Evolutionary conservation across 768 basidiomycete species (phyloP), one percentile per base, ranked within the genome.

Genomic region (Gloeopeniophorella convolvens): DNA sequence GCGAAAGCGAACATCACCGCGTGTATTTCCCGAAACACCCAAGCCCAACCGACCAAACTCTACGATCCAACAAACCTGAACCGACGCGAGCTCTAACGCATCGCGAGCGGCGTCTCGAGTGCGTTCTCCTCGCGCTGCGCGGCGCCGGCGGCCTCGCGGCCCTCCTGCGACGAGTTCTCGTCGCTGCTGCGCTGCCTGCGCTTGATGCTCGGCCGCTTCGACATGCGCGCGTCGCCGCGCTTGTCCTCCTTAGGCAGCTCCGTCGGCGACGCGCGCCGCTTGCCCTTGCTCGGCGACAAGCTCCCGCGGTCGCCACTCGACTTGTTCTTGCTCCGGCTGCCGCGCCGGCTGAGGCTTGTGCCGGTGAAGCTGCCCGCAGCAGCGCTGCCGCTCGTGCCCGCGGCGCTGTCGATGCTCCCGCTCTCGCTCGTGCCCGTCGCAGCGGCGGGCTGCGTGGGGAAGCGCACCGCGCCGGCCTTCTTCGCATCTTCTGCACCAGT

Each of bases 211-310:
- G 83, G 83, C 32, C 83, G 74, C 65, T 87, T 88, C 24, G 77
- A 73, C 48, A 78, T 68, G 46, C 75, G 68, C 44, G 74, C 63
- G 28, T 76, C 77, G 3, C 82, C 83, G 34, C 70, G 72, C 58
- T 69, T 75, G 48, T 78, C 78, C 65, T 85, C 78, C 62, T 76
- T 81, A 48, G 70, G 65, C 45, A 84, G 66, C 65, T 87, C 85
- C 10, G 83, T 83, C 33, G 86, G 85, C 57, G 84, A 86, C 27
- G 82, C 79, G 2, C 75, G 75, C 18, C 86, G 76, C 65, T 88
- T 88, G 77, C 75, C 41, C 70, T 74, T 3, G 70, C 67, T 27
- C 69, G 69, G 48, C 8, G 44, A 37, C 18, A 39, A 15, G 41
- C 30, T 32, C 39, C 37, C 36, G 30, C 7, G 6, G 12, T 28